Evolutionary conservation across 2,329 filamentous ascomycete genomes (phyloP).

Genomic region (Cladosporium sp.): DNA sequence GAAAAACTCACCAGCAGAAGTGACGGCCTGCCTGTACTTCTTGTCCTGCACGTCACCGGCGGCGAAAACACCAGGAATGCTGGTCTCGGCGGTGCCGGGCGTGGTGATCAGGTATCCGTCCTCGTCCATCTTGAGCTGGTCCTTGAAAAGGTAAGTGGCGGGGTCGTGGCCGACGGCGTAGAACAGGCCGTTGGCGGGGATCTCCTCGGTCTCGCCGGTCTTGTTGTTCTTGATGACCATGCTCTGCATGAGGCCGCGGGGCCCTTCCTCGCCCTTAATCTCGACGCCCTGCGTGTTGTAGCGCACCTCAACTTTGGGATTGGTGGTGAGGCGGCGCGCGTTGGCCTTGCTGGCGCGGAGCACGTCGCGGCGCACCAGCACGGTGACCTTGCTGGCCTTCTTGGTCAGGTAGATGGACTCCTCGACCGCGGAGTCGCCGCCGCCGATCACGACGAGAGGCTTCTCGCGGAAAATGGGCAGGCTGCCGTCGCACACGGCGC

Average conservation of each 20-base stretch:
- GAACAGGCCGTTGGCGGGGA: slow-evolving; percentile 89
- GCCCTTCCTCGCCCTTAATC: slow-evolving; percentile 76
- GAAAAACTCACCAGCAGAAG: slow-evolving; percentile 74
- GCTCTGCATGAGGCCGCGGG: slow-evolving; percentile 76
- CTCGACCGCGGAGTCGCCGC: slow-evolving; percentile 94
- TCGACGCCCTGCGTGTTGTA: slow-evolving; percentile 81
- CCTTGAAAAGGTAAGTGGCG: slow-evolving; percentile 85
- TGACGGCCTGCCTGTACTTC: slow-evolving; percentile 95
- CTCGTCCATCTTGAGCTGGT: slow-evolving; percentile 78
- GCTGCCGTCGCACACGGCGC: slow-evolving; percentile 94
- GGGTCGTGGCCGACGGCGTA: slow-evolving; percentile 98
- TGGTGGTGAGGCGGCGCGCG: slow-evolving; percentile 73
- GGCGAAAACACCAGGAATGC: slow-evolving; percentile 86
- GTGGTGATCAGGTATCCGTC: slow-evolving; percentile 90
- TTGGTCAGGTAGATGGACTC: slow-evolving; percentile 97
- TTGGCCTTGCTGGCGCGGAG: slow-evolving; percentile 89
- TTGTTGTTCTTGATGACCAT: slow-evolving; percentile 76
- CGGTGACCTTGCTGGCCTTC: slow-evolving; percentile 92
- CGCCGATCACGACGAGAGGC: slow-evolving; percentile 91
- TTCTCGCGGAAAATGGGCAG: slow-evolving; percentile 97
- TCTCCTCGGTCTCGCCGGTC: slow-evolving; percentile 73
- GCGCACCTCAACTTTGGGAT: slow-evolving; percentile 86
- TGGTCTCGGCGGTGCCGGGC: slow-evolving; percentile 85
- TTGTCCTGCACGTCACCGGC: slow-evolving; percentile 99
- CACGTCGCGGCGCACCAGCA: slow-evolving; percentile 82